Conservation (phyloP, 2,329 filamentous ascomycete species). For the Pseudogymnoascus sp. region DNA sequence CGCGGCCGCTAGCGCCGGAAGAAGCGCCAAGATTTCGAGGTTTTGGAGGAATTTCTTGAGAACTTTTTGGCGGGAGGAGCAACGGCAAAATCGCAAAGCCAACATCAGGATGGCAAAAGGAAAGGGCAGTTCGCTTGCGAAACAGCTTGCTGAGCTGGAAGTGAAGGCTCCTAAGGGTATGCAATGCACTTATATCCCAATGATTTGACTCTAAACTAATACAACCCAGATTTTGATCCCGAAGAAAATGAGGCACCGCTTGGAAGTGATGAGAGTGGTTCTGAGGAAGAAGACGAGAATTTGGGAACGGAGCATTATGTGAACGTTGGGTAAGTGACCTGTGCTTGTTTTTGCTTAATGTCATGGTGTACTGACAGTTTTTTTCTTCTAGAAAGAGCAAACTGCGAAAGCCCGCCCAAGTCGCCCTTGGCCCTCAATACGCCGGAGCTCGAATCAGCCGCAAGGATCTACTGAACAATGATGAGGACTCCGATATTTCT, state of each 20-base stretch:
- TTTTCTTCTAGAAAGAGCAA: constrained; percentile 61
- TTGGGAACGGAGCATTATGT: constrained; percentile 82
- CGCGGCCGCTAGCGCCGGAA: constrained; percentile 16
- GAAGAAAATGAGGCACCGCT: constrained; percentile 27
- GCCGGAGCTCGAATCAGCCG: constrained; percentile 69
- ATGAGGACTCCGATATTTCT: constrained; percentile 42
- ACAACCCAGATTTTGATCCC: constrained; percentile 32
- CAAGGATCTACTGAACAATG: constrained; percentile 50
- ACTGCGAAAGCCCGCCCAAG: constrained; percentile 63
- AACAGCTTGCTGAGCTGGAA: constrained; percentile 55
- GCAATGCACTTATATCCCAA: constrained; percentile 1
- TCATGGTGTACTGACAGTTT: constrained; percentile 8
- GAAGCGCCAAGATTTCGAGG: not conserved
- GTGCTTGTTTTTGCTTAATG: constrained; percentile 10
- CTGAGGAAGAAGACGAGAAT: constrained; percentile 44
- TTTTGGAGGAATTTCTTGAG: constrained; percentile 11
- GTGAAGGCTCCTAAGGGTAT: constrained; percentile 53
- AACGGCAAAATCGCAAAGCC: not conserved
- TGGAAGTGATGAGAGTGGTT: constrained; percentile 35
- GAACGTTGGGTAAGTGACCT: constrained; percentile 52
- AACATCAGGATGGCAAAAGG: constrained; percentile 40
- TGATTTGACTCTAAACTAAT: constrained; percentile 1
- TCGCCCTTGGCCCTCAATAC: constrained; percentile 71
- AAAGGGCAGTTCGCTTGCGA: constrained; percentile 43
- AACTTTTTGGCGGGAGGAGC: constrained; percentile 5